A percentile compares a stretch with the other conserved stretches of the same genome.
These are phyloP conservation scores for Erodium maritimum DNA, from an alignment of 345 rosid genomes.

Conservation along the genomic window DNA sequence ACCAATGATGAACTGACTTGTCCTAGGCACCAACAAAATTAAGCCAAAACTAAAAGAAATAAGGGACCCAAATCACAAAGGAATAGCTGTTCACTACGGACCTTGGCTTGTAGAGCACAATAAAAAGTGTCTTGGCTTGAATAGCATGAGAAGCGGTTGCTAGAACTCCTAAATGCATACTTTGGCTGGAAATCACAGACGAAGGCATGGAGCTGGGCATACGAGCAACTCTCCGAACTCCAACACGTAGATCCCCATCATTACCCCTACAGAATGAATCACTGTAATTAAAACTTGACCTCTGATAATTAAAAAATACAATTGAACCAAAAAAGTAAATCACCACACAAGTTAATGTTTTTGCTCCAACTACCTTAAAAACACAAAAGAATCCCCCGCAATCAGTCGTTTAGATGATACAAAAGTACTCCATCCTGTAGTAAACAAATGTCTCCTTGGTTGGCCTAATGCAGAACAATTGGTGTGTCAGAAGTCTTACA, in stretches of 20 bases:
- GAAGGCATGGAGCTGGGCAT: slow-evolving; percentile 66
- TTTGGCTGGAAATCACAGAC: slow-evolving; percentile 83
- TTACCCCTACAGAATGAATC: slow-evolving; percentile 29
- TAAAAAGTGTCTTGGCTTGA: slow-evolving; percentile 50
- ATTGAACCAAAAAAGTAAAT: slow-evolving; percentile 2
- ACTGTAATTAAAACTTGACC: neutral
- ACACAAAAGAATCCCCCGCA: slow-evolving; percentile 84
- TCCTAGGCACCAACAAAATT: slow-evolving; percentile 26
- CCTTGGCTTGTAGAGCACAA: slow-evolving; percentile 90
- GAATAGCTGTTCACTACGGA: slow-evolving; percentile 8
- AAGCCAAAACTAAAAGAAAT: neutral
- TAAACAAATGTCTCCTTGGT: slow-evolving; percentile 86
- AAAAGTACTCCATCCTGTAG: slow-evolving; percentile 96
- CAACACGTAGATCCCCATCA: slow-evolving; percentile 65
- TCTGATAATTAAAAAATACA: neutral
- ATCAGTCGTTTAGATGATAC: slow-evolving; percentile 78
- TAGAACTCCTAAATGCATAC: slow-evolving; percentile 93
- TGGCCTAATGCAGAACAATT: slow-evolving; percentile 39
- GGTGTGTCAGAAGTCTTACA: neutral
- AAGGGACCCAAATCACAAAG: slow-evolving; percentile 6
- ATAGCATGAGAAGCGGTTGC: slow-evolving; percentile 88
- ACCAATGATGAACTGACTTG: slow-evolving; percentile 76
- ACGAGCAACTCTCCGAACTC: slow-evolving; percentile 56
- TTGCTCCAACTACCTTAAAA: slow-evolving; percentile 60
- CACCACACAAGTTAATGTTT: too few species aligned